Evolutionary conservation across 345 rosid species (phyloP).

Genomic region (Turritis glabra): DNA sequence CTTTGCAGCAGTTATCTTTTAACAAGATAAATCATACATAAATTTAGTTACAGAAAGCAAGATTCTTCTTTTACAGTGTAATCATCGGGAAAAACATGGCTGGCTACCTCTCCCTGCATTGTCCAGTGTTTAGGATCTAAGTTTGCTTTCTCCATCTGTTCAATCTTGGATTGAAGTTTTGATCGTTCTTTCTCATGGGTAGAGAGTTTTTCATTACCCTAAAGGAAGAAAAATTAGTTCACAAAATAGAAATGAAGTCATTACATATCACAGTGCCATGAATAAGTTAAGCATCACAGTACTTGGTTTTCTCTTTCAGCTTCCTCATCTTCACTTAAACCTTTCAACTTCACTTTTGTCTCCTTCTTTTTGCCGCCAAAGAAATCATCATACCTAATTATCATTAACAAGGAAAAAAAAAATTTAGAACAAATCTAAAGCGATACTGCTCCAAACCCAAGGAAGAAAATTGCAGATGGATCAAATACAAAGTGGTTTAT

Average conservation of each 20-base stretch:
- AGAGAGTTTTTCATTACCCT: constrained; percentile 63
- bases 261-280: constrained; percentile 4
- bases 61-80: background rate
- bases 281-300: constrained; percentile 11
- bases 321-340: constrained; percentile 46
- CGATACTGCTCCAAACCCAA: background rate
- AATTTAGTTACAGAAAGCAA: constrained; percentile 9
- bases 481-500: constrained; percentile 4
- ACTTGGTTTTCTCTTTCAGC: constrained; percentile 50
- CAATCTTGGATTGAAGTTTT: constrained; percentile 62
- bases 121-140: constrained; percentile 93
- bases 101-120: constrained; percentile 94
- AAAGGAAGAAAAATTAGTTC: constrained; percentile 13
- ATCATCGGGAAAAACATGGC: background rate
- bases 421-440: background rate
- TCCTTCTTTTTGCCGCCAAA: constrained; percentile 56
- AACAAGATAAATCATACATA: constrained; percentile 10
- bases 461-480: background rate
- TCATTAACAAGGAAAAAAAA: background rate
- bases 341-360: constrained; percentile 42
- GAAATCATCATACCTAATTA: constrained; percentile 76
- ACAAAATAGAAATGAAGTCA: constrained; percentile 9
- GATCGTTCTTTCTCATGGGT: constrained; percentile 74
- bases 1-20: constrained; percentile 78
- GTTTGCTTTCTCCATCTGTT: constrained; percentile 83